These are phyloP conservation scores for Xylariaceae sp. DNA, from an alignment of 2,329 filamentous ascomycete species.

Conservation along the genomic window DNA sequence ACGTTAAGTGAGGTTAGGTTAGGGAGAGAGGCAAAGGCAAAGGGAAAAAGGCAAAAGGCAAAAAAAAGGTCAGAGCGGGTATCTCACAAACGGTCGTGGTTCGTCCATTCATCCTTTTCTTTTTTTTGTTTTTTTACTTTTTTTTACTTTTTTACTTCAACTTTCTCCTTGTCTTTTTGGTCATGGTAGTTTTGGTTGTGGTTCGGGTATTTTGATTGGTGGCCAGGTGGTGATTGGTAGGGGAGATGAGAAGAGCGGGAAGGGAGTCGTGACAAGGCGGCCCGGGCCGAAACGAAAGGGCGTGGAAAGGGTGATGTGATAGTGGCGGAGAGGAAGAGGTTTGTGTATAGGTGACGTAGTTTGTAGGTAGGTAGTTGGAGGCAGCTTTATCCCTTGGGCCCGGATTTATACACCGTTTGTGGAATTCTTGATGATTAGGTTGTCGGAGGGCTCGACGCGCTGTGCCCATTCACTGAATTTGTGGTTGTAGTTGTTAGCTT, in stretches of 20 bases:
- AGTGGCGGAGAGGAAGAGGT: background rate
- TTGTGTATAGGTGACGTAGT: background rate
- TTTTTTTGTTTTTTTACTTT: background rate
- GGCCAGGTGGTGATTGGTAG: background rate
- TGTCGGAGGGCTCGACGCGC: constrained; percentile 55
- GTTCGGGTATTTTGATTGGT: no score
- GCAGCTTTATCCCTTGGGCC: background rate
- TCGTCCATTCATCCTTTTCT: constrained; percentile 13
- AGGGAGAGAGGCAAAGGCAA: background rate
- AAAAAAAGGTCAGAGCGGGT: constrained; percentile 11
- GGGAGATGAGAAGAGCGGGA: background rate
- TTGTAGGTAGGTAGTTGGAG: background rate
- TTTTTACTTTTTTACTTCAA: no score
- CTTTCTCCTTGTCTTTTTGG: no score
- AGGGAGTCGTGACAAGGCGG: no score
- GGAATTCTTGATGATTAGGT: constrained; percentile 52
- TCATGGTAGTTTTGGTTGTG: no score
- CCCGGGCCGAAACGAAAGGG: no score
- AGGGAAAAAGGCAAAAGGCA: constrained; percentile 6
- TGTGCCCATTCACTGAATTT: constrained; percentile 59
- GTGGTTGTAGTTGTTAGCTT: background rate
- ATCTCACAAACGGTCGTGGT: constrained; percentile 9
- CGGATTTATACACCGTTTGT: constrained; percentile 8
- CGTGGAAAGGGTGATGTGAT: no score
- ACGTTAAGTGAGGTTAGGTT: constrained; percentile 2